Evolutionary conservation across 305 asterid genomes (phyloP), one percentile per base, ranked within the genome.

Genomic region (Caryopteris hybrid): DNA sequence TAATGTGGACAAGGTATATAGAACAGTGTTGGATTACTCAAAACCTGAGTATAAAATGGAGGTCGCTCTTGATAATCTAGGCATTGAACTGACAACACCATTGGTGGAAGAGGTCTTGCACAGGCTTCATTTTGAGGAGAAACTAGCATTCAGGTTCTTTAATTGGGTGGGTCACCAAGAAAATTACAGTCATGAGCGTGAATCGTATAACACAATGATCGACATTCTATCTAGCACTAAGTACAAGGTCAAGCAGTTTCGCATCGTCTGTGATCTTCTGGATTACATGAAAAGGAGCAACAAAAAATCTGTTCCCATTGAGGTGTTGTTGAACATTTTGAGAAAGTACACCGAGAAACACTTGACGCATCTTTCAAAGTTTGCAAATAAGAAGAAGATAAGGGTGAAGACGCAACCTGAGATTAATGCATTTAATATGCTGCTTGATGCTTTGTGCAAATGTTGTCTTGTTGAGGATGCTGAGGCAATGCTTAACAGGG

Each of bases 341-440:
- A 85, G 92, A 50, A 68, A 68, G 73, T 88, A 91, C 64, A 64
- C 96, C 0, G 95, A 88, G 79, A 93, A 84, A 68, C 91, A 93
- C 84, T 73, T 91, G 79, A 84, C 95, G 0, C 86, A 87, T 77
- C 96, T 90, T 76, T 96, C 86, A 39, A 91, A 93, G 73, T 87
- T 91, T 72, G 88, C 94, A 0, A 87, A 74, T 84, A 93, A 85
- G 89, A 90, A 93, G 78, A 91, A 84, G 83, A 83, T 88, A 65
- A 76, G 94, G 68, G 96, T 88, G 83, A 91, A 91, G 80, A 85
- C 89, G 4, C 97, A 91, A 52, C 96, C 96, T 0, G 96, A 93
- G 76, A 81, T 82, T 51, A 68, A 85, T 13, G 96, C 97, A 9
- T 84, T 93, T 68, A 93, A 91, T 70, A 27, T 93, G 61, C 81